Conservation (phyloP, 257 asterid species). For the Prunella vulgaris region DNA sequence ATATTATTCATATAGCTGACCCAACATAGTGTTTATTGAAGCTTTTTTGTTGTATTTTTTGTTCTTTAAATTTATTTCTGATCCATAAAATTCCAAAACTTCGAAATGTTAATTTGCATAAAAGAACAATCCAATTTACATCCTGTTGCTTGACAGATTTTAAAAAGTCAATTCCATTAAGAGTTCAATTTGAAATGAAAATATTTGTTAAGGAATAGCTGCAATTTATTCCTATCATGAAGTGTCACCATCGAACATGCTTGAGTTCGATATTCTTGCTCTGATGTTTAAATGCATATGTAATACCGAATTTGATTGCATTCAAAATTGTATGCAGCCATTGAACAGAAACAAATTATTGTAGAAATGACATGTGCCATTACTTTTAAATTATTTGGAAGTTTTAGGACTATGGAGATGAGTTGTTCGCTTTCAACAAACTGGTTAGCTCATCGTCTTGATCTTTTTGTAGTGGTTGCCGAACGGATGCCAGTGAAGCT, state of each 20-base stretch:
- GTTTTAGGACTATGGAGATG: not conserved
- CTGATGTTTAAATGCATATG: not conserved
- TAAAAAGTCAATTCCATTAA: no score
- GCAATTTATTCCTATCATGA: no score
- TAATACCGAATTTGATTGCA: not conserved
- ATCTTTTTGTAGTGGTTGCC: conserved; percentile 69
- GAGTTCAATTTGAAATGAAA: no score
- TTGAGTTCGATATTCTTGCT: not conserved
- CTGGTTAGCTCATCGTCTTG: conserved; percentile 22
- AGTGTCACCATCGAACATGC: not conserved
- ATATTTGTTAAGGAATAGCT: no score
- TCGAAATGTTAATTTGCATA: no score
- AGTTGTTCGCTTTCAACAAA: not conserved
- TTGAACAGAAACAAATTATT: not conserved
- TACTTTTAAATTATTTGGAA: not conserved
- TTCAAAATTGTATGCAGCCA: not conserved
- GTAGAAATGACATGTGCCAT: not conserved
- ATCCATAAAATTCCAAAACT: no score
- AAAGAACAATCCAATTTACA: no score
- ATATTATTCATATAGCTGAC: no score
- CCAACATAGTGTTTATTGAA: no score
- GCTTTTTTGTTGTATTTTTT: no score
- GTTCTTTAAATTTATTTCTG: no score
- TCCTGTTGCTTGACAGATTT: no score
- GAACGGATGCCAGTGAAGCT: conserved; percentile 98